phyloP scores from a whole-genome alignment of 805 yeast species.

The Pichia insulana region DNA sequence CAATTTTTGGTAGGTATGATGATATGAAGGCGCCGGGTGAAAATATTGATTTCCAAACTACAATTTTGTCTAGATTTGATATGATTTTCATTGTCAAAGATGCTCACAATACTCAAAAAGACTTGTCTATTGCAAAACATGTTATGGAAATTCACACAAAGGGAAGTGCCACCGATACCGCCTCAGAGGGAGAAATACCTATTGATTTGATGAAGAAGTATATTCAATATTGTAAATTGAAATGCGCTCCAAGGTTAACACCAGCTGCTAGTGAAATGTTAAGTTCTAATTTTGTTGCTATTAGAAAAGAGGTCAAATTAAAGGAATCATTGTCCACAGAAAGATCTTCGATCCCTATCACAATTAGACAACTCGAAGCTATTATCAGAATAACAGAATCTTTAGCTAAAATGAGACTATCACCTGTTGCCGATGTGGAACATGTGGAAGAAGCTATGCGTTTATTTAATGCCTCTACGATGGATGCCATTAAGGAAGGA shows the following conservation, averaged over 20 bases:
- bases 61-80: slow-evolving; percentile 94
- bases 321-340: slow-evolving; percentile 77
- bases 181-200: slow-evolving; percentile 75
- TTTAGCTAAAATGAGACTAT: slow-evolving; percentile 74
- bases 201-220: slow-evolving; percentile 86
- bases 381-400: slow-evolving; percentile 93
- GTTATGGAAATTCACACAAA: slow-evolving; percentile 94
- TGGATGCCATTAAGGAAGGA: slow-evolving; percentile 69
- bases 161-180: slow-evolving; percentile 38
- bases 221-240: slow-evolving; percentile 79
- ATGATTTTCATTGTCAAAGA: slow-evolving; percentile 97
- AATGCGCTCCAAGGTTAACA: slow-evolving; percentile 88
- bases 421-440: slow-evolving; percentile 75
- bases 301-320: slow-evolving; percentile 72
- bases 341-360: slow-evolving; percentile 92
- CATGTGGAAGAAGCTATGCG: slow-evolving; percentile 96
- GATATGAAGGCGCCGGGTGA: slow-evolving; percentile 96
- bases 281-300: slow-evolving; percentile 86
- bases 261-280: slow-evolving; percentile 84
- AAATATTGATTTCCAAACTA: slow-evolving; percentile 94
- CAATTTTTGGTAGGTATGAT: slow-evolving; percentile 93
- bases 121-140: slow-evolving; percentile 84
- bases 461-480: slow-evolving; percentile 90
- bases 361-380: slow-evolving; percentile 96
- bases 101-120: slow-evolving; percentile 81